Base-by-base conservation (phyloP, 163 green algal species). In the Scenedesmus sp. region DNA sequence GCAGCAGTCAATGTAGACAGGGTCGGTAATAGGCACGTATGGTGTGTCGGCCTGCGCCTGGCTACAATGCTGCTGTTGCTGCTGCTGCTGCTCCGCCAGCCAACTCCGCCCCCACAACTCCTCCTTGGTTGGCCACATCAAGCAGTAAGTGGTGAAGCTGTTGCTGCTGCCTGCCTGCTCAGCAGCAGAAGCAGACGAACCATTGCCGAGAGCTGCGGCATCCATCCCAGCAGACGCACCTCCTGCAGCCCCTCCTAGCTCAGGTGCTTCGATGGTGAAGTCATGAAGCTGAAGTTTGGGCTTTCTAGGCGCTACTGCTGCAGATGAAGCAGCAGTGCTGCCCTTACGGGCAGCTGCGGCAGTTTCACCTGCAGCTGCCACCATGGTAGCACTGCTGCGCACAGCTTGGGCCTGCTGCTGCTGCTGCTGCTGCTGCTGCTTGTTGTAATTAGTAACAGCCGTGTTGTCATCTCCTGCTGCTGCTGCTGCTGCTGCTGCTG, bases 241-340 rank as follows among this genome's bases (percentile, higher is more conserved):
- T 42, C 24, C 9, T 46, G 10, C 44, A 56, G 49, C 43, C 0
- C 1, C 9, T 37, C 20, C 79, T 24, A 37, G 43, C 24, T 22
- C 43, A 35, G 79, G 40, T 20, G 61, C 40, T 22, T 61, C 51
- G n/a, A 76, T 44, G 30, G 65, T 40, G 30, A 76, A 40, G 20
- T 90, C 85, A 53, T 90, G 85, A 72, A 90, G 70, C 46, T 90
- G 85, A 9, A 35, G 35, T 40, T 85, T 85, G 15, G 87, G 87
- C 56, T 87, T 91, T 9, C 87, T 76, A 33, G 87, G 87, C 3
- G 76, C 86, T 13, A 79, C 88, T 26, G n/a, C 30, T 18, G 24
- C 61, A 35, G 65, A 18, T 15, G 65, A 7, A 76, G 65, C 65
- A 40, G 65, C 4, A 40, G 65, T 7, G 12, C 65, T 37, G 30